A percentile compares a stretch with the other conserved stretches of the same genome.
phyloP scores from a whole-genome alignment of 2,329 filamentous ascomycete genomes.

The Cladophialophora immunda region DNA sequence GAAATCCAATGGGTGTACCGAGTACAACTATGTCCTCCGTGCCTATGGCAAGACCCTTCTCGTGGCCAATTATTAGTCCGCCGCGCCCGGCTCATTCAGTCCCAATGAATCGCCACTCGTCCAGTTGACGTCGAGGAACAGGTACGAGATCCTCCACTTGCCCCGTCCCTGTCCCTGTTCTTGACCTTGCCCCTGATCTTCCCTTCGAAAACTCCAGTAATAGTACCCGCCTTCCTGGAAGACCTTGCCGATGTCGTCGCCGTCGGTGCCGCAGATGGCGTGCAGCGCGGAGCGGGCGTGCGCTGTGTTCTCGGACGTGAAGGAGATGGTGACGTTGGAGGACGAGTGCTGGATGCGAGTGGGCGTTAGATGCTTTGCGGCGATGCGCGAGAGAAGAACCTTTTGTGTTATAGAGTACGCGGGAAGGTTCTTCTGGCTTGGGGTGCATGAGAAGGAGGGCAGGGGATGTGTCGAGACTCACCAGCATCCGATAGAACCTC shows the following conservation, averaged over 20 bases:
- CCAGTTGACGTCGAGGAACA: slow-evolving; percentile 33
- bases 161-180: background rate
- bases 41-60: too few species aligned
- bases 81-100: slow-evolving; percentile 28
- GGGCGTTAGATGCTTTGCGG: too few species aligned
- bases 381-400: too few species aligned
- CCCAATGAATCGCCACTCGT: slow-evolving; percentile 27
- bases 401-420: too few species aligned
- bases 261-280: slow-evolving; percentile 27
- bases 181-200: background rate
- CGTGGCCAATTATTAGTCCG: background rate
- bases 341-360: slow-evolving; percentile 25
- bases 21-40: background rate
- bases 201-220: slow-evolving; percentile 32
- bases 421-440: too few species aligned
- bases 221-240: slow-evolving; percentile 35
- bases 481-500: slow-evolving; percentile 29
- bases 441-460: too few species aligned
- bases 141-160: slow-evolving; percentile 31
- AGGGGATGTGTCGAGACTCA: background rate
- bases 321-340: slow-evolving; percentile 28
- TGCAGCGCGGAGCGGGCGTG: slow-evolving; percentile 25
- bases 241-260: slow-evolving; percentile 21
- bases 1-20: background rate
- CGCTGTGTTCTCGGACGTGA: slow-evolving; percentile 19